Base-by-base conservation (phyloP, 2,329 filamentous ascomycete species). In the Claviceps africana region DNA sequence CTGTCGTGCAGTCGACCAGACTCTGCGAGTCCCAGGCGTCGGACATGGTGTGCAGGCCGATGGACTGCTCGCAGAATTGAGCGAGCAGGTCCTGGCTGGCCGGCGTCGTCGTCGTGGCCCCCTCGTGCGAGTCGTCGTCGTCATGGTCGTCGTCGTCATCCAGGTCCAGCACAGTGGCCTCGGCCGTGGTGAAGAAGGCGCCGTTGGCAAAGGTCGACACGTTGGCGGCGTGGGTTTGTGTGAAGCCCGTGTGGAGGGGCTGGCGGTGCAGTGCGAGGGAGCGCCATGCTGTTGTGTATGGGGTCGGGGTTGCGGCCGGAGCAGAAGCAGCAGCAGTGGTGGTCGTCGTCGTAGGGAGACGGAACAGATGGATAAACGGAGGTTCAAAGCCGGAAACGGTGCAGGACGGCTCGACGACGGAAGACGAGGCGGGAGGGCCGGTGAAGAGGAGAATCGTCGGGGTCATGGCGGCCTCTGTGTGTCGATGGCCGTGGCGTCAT, bases 1-100 rank as follows among this genome's bases (percentile, higher is more conserved):
- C 54, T 2, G 57, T 54, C 17, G 21, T 61, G 56, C 37, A 67
- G 55, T 35, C 63, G 63, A 61, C 56, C 37, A 67, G 56, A 33
- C 62, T 63, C 61, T 33, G 35, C 17, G 17, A 35, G 19, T 83
- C 69, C 54, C 85, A 77, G 1, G 83, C 85, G 0, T 82, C 85
- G 1, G 77, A 67, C 4, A 85, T 65, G 15, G 81, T 76, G 62
- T 94, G 81, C 15, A 84, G 69, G 2, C 81, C 78, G 48, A 94
- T 75, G 0, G 88, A 93, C 60, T 91, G 81, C 56, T 93, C 79
- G 59, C 88, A 86, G 64, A 93, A 94, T 53, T 82, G 76, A 3
- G 78, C 76, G 3, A 83, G 65, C 0, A 72, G 56, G 19, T 69
- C 62, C 30, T 65, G 64, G 3, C 47, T 68, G 65, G 19, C 55